A percentile compares a stretch with the other conserved stretches of the same genome.
Conservation (phyloP, 345 rosid genomes). For the Aquilaria yunnanensis region DNA sequence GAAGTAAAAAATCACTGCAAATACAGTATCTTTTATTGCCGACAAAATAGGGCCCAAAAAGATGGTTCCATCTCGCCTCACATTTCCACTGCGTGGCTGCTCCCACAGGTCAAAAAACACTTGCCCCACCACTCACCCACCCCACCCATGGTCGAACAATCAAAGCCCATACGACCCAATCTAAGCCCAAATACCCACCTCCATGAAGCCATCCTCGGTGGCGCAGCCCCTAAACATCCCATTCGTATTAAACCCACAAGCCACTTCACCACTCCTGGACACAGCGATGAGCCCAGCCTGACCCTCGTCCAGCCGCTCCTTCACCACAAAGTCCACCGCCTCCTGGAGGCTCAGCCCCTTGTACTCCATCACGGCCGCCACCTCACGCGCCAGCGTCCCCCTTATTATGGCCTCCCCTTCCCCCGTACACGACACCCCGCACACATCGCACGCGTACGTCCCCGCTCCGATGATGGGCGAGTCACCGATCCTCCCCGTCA, state of each 20-base stretch:
- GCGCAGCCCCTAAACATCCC: slow-evolving; percentile 96
- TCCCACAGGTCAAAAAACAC: too few species aligned
- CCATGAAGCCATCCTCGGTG: slow-evolving; percentile 85
- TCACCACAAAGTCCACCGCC: slow-evolving; percentile 77
- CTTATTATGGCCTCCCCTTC: slow-evolving; percentile 98
- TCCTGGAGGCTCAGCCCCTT: slow-evolving; percentile 71
- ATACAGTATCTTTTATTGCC: neutral
- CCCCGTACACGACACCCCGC: slow-evolving; percentile 89
- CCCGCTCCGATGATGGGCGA: slow-evolving; percentile 95
- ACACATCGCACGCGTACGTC: slow-evolving; percentile 72
- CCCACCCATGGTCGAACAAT: neutral
- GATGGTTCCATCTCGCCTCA: neutral
- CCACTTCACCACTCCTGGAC: slow-evolving; percentile 78
- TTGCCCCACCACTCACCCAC: neutral
- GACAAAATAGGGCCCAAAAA: neutral
- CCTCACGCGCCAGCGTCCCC: slow-evolving; percentile 79
- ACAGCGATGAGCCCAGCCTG: slow-evolving; percentile 90
- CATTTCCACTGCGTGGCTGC: too few species aligned
- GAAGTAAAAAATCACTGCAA: too few species aligned
- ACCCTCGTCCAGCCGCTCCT: slow-evolving; percentile 71
- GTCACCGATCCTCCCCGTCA: slow-evolving; percentile 88
- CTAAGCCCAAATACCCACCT: slow-evolving; percentile 65
- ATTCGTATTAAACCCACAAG: slow-evolving; percentile 64
- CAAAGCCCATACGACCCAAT: neutral
- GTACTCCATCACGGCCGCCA: slow-evolving; percentile 97